Conservation (phyloP, 371 early-diverging fungal genomes). For the Phascolomyces articulosus region DNA sequence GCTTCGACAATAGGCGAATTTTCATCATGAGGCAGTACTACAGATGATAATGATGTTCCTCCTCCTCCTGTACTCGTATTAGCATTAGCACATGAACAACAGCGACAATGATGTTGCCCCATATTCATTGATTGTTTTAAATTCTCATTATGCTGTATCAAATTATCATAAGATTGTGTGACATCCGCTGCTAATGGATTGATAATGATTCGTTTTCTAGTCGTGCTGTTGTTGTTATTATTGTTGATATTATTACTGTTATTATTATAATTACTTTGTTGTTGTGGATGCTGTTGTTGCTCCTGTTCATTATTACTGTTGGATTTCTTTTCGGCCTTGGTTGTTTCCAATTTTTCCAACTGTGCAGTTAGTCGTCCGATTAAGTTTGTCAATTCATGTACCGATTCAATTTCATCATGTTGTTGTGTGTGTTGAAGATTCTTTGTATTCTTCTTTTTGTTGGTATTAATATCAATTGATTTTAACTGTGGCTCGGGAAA, state of each 20-base stretch:
- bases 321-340: background rate
- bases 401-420: background rate
- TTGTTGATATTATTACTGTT: constrained; percentile 5
- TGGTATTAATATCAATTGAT: background rate
- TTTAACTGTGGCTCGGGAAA: constrained; percentile 12
- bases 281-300: background rate
- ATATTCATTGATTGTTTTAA: background rate
- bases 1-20: constrained; percentile 12
- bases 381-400: constrained; percentile 9
- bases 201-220: background rate
- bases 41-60: background rate
- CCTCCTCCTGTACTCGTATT: no score
- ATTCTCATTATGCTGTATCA: constrained; percentile 23
- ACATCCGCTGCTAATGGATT: constrained; percentile 36
- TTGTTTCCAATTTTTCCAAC: constrained; percentile 25
- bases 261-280: background rate
- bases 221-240: no score
- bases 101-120: constrained; percentile 4
- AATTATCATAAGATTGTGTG: constrained; percentile 28
- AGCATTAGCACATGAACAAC: constrained; percentile 7
- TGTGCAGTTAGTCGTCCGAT: constrained; percentile 29
- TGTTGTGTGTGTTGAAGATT: background rate
- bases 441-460: background rate
- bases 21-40: background rate
- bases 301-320: background rate